Percentiles rank a stretch among this genome's conserved stretches.
These are phyloP conservation scores for Camelina neglecta DNA, from an alignment of 345 rosid genomes.

Conservation along the genomic window DNA sequence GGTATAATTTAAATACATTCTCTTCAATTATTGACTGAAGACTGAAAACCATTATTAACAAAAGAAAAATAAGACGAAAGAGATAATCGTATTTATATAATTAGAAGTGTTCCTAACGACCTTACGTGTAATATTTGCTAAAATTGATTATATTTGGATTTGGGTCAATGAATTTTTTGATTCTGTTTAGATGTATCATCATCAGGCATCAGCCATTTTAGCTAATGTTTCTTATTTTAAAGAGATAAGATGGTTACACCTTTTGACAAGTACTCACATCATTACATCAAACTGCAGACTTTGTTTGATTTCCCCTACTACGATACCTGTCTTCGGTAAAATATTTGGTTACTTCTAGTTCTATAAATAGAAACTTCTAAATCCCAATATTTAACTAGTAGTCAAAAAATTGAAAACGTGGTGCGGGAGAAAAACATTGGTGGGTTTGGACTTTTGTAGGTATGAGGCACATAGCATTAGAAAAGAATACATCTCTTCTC, in stretches of 20 bases:
- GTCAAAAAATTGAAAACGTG: constrained; percentile 16
- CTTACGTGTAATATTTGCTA: background rate
- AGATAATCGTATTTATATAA: background rate
- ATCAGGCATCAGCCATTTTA: background rate
- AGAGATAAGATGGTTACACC: background rate
- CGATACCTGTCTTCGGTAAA: background rate
- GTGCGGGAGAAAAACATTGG: constrained; percentile 1
- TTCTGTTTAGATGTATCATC: background rate
- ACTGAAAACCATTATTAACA: background rate
- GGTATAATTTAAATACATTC: background rate
- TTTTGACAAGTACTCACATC: background rate
- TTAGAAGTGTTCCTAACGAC: background rate
- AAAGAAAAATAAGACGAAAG: background rate
- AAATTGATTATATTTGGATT: background rate
- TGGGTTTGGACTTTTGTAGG: constrained; percentile 27
- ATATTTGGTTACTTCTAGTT: background rate
- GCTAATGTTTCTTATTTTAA: background rate
- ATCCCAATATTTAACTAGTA: background rate
- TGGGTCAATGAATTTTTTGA: background rate
- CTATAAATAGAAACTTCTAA: background rate
- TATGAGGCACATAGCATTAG: constrained; percentile 21
- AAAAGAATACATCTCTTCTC: background rate
- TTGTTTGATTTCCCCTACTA: background rate
- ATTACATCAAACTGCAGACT: background rate
- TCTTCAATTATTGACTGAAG: background rate